A percentile compares a stretch with the other conserved stretches of the same genome.
These are phyloP conservation scores for Capsicum pubescens DNA, from an alignment of 257 asterid species.

Conservation along the genomic window DNA sequence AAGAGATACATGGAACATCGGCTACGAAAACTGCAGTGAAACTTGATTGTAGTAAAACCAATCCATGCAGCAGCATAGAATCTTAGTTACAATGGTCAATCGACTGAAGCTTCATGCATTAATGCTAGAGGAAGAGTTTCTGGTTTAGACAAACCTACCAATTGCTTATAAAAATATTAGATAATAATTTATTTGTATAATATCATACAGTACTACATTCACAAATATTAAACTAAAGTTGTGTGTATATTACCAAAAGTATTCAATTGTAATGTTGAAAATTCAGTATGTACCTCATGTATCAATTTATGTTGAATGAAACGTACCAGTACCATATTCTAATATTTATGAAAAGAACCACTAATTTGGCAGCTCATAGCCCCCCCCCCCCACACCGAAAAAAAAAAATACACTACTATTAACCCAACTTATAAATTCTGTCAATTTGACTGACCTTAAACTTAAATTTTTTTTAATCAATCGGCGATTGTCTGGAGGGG, in stretches of 20 bases:
- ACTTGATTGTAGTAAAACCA: conserved; percentile 3
- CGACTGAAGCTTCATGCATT: conserved; percentile 25
- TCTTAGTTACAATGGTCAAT: not conserved
- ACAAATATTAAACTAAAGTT: not conserved
- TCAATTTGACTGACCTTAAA: no score
- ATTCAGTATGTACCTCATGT: not conserved
- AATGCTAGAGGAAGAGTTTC: conserved; percentile 21
- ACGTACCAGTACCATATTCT: no score
- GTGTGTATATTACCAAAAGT: not conserved
- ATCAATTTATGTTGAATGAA: not conserved
- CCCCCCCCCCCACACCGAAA: no score
- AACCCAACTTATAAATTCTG: no score
- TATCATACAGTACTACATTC: not conserved
- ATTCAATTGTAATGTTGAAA: not conserved
- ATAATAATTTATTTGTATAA: not conserved
- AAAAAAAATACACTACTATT: no score
- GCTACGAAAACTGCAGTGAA: conserved; percentile 19
- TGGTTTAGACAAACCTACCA: not conserved
- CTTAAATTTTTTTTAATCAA: no score
- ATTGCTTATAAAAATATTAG: not conserved
- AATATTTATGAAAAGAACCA: no score
- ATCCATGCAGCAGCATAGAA: conserved; percentile 22
- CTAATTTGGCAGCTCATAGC: no score
- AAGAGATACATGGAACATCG: conserved; percentile 28
- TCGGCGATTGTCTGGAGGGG: no score